A percentile compares a stretch with the other conserved stretches of the same genome.
Conservation (phyloP, 2,329 filamentous ascomycete genomes). For the Ophiostoma sp. region DNA sequence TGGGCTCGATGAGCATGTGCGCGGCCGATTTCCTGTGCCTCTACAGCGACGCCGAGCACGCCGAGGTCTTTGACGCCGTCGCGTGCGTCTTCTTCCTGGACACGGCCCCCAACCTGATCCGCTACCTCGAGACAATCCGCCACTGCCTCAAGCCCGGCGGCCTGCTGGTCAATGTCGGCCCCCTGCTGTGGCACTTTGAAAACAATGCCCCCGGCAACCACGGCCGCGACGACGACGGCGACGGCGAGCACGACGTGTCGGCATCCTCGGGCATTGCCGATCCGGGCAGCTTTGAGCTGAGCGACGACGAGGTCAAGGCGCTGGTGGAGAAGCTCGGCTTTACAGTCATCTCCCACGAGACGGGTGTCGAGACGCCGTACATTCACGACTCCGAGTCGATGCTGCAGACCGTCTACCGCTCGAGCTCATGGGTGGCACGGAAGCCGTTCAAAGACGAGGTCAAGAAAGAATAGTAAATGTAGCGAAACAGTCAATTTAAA, state of each 20-base stretch:
- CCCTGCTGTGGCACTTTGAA: conserved; percentile 93
- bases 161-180: conserved; percentile 83
- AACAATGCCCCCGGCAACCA: conserved; percentile 59
- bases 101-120: conserved; percentile 86
- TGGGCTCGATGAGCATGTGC: conserved; percentile 81
- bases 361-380: conserved; percentile 67
- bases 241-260: conserved; percentile 46
- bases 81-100: conserved; percentile 94
- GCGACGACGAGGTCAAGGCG: conserved; percentile 77
- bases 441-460: conserved; percentile 43
- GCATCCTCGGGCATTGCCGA: conserved; percentile 69
- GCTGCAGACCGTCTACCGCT: conserved; percentile 75
- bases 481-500: background rate
- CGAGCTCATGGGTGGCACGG: conserved; percentile 78
- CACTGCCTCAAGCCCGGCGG: conserved; percentile 74
- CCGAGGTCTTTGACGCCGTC: conserved; percentile 69
- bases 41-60: conserved; percentile 62
- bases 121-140: conserved; percentile 78
- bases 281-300: conserved; percentile 83
- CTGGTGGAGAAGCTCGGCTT: conserved; percentile 75
- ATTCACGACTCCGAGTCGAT: conserved; percentile 82
- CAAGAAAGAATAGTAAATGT: conserved; percentile 4
- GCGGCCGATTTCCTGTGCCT: conserved; percentile 88
- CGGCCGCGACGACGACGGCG: conserved; percentile 47
- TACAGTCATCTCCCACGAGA: conserved; percentile 58